Evolutionary conservation across 2,329 filamentous ascomycete species (phyloP), one percentile per base, ranked within the genome.

Genomic region (Ascochyta pisi): DNA sequence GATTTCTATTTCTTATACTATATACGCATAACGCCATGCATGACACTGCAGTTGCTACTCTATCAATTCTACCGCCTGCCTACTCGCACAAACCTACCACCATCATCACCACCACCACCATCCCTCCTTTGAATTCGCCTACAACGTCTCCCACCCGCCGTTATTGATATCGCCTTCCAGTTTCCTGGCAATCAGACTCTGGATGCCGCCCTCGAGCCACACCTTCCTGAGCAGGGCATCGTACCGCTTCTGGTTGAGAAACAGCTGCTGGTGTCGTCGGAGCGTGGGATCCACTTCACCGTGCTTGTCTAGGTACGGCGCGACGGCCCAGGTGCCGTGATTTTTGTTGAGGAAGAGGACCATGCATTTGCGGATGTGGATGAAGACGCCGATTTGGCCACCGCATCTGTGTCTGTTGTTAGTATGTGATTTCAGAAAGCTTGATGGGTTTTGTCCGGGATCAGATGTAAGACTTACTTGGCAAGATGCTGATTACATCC

Each of bases 121-220:
- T 23, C 2, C 12, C 4, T 13, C 7, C 6, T 10, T 10, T 10
- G 6, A 3, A 13, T 12, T 23, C 38, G 22, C 7, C 15, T 57
- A 83, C 62, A 83, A 65, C 31, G 80, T 97, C 79, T 99, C 95
- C 95, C 95, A 99, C 0, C 95, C 95, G 0, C 95, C 95, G 67
- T 92, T 97, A 73, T 99, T 99, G 40, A 97, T 92, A 75, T 99
- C 95, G 13, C 91, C 89, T 80, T 99, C 95, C 63, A 99, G 77
- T 76, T 92, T 94, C 63, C 95, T 84, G 62, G 90, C 91, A 72
- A 99, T 96, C 42, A 92, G 87, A 64, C 90, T 96, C 33, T 93
- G 93, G 26, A 99, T 86, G 4, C 90, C 89, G 67, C 97, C 92
- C 45, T 87, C 86, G 57, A 98, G 81, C 89, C 96, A 97, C 39